Percentiles rank a stretch among this genome's conserved stretches.
These are phyloP conservation scores for Colletotrichum euphorbiae DNA, from an alignment of 2,329 filamentous ascomycete genomes.

Conservation along the genomic window DNA sequence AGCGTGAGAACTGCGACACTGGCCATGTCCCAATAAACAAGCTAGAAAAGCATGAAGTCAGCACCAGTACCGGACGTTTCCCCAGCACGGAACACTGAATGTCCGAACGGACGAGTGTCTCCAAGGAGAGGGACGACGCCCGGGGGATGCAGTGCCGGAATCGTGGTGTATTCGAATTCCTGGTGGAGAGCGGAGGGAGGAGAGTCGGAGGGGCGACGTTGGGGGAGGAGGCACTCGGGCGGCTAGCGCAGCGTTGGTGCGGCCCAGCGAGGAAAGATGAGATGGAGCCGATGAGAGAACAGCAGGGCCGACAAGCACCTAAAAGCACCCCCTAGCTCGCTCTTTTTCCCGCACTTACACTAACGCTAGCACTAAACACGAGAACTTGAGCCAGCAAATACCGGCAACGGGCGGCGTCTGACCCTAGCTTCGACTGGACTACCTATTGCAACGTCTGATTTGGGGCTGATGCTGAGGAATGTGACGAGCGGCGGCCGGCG, in stretches of 20 bases:
- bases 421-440: background rate
- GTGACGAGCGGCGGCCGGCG: background rate
- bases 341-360: background rate
- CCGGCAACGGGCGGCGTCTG: background rate
- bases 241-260: constrained; percentile 22
- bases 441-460: background rate
- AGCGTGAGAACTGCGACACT: background rate
- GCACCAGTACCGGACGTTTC: constrained; percentile 4
- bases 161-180: background rate
- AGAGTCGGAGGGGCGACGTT: background rate
- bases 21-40: constrained; percentile 5
- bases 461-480: background rate
- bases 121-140: constrained; percentile 1
- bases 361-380: constrained; percentile 11
- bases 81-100: constrained; percentile 11
- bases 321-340: background rate
- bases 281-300: constrained; percentile 33
- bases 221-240: background rate
- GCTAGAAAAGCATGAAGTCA: constrained; percentile 1
- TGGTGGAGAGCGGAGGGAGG: constrained; percentile 14
- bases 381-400: background rate
- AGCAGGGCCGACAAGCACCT: constrained; percentile 1
- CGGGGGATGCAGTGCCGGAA: constrained; percentile 6
- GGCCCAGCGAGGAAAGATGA: constrained; percentile 33
- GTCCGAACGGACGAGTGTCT: constrained; percentile 12